Evolutionary conservation across 2,329 filamentous ascomycete species (phyloP).

Genomic region (Pseudocercospora fuligena): DNA sequence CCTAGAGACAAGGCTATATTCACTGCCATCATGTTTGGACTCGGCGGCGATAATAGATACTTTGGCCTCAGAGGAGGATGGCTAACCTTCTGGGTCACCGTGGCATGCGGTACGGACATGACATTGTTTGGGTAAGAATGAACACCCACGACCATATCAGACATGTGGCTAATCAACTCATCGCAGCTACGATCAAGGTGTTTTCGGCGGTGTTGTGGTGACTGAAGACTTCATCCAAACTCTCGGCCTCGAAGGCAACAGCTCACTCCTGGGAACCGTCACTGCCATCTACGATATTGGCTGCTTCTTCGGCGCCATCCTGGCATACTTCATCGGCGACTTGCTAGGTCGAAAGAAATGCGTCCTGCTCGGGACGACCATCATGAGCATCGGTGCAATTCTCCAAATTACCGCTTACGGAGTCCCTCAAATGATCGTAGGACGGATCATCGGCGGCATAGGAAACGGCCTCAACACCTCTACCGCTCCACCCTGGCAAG

Average conservation of each 20-base stretch:
- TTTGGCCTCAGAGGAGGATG: conserved; percentile 60
- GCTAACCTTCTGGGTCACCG: conserved; percentile 58
- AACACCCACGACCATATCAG: not conserved
- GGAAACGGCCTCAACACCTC: conserved; percentile 58
- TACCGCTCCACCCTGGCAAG: conserved; percentile 55
- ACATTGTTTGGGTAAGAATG: conserved; percentile 41
- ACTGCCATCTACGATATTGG: conserved; percentile 65
- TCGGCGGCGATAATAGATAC: conserved; percentile 46
- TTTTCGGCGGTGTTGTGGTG: conserved; percentile 61
- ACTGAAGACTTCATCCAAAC: conserved; percentile 38
- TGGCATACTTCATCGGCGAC: conserved; percentile 55
- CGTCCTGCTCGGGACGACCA: conserved; percentile 54
- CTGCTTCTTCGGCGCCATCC: conserved; percentile 62
- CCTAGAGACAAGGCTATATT: not conserved
- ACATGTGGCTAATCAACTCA: not conserved
- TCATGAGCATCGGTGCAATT: conserved; percentile 56
- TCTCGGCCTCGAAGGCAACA: conserved; percentile 29
- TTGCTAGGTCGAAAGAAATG: conserved; percentile 54
- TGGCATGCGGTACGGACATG: conserved; percentile 47
- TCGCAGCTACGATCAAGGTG: conserved; percentile 42
- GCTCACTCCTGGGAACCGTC: conserved; percentile 47
- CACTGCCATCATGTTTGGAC: conserved; percentile 21
- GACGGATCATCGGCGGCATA: conserved; percentile 53
- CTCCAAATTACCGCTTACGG: conserved; percentile 53
- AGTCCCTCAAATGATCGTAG: conserved; percentile 56